A percentile compares a stretch with the other conserved stretches of the same genome.
Evolutionary conservation across 441 rosid species (phyloP).

Genomic region (Euphorbia schlechtendalii): DNA sequence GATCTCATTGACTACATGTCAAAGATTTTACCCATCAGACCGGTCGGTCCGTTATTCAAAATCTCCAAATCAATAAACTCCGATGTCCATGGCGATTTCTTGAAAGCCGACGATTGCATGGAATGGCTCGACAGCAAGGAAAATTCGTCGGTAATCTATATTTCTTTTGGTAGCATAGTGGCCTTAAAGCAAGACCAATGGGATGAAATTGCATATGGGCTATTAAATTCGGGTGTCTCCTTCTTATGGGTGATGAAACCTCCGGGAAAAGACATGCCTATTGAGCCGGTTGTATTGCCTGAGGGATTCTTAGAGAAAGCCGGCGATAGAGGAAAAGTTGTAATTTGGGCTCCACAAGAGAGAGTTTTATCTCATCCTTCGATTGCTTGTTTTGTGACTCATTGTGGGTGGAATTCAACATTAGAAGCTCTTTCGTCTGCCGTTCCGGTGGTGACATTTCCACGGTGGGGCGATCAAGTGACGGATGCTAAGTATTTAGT

Average conservation of each 20-base stretch:
- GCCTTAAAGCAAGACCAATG: constrained; percentile 56
- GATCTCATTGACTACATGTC: constrained; percentile 56
- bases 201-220: constrained; percentile 56
- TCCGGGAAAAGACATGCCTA: no score
- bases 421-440: constrained; percentile 63
- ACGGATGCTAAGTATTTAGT: constrained; percentile 58
- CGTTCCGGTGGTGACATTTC: constrained; percentile 51
- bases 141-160: constrained; percentile 50
- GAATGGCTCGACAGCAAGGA: constrained; percentile 67
- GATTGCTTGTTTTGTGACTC: constrained; percentile 56
- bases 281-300: no score
- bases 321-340: constrained; percentile 48
- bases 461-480: constrained; percentile 86
- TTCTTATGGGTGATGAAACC: constrained; percentile 75
- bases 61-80: constrained; percentile 34
- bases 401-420: constrained; percentile 86
- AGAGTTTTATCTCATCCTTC: constrained; percentile 59
- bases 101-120: constrained; percentile 46
- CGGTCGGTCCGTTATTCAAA: constrained; percentile 63
- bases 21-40: constrained; percentile 33
- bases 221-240: constrained; percentile 38
- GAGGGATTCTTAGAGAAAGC: constrained; percentile 48
- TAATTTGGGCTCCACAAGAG: constrained; percentile 74
- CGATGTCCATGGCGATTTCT: constrained; percentile 35
- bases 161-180: constrained; percentile 58